Percentiles rank a stretch among this genome's conserved stretches.
phyloP scores from a whole-genome alignment of 495 filamentous ascomycete genomes.

The Neurospora cerealis region DNA sequence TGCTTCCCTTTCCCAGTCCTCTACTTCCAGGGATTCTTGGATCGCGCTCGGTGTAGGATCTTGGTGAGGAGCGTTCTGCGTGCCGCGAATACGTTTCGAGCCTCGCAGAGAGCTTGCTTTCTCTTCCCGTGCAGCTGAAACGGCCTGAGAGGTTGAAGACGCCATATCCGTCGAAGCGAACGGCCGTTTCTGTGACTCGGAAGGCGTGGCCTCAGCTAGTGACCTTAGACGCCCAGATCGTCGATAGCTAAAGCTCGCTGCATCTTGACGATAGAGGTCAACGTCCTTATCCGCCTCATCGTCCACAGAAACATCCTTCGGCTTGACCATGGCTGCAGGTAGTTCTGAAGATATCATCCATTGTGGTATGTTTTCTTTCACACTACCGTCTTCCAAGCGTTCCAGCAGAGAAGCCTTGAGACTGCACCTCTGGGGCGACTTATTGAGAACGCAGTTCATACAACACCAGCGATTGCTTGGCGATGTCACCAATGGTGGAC shows the following conservation, averaged over 20 bases:
- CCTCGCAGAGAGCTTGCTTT: background rate
- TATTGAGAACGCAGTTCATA: background rate
- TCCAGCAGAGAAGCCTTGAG: background rate
- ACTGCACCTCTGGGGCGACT: background rate
- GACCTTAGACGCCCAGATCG: background rate
- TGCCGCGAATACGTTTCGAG: background rate
- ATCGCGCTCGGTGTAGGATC: background rate
- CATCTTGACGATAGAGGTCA: background rate
- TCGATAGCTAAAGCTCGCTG: background rate
- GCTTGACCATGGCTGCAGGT: background rate
- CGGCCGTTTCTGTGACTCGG: background rate
- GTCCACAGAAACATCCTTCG: background rate
- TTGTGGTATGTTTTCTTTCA: background rate
- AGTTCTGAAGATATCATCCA: background rate
- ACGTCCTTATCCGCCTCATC: background rate
- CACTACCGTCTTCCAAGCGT: background rate
- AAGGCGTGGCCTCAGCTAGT: background rate
- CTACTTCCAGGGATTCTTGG: background rate
- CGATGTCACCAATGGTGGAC: background rate
- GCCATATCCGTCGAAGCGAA: background rate
- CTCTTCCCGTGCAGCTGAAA: background rate
- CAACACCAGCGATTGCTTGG: background rate
- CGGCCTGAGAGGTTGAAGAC: background rate
- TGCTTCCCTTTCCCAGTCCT: background rate
- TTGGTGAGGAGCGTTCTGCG: background rate